Base-by-base conservation (phyloP, 306 rosid genomes). In the Sindora glabra region DNA sequence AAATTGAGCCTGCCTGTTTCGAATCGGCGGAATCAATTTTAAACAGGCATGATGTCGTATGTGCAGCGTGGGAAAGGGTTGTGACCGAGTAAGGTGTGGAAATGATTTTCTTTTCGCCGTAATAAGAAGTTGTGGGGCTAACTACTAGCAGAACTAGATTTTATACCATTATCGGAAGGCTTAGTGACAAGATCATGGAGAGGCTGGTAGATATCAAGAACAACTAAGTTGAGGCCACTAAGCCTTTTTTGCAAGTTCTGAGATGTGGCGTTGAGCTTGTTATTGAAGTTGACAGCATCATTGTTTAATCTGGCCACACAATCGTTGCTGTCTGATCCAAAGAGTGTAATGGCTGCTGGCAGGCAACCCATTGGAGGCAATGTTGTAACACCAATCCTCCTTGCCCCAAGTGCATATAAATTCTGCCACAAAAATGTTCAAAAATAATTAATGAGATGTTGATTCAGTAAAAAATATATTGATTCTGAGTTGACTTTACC, bases 301-400 rank as follows among this genome's bases (percentile, higher is more conserved):
- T 26, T 40, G 73, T 86, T 90, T 27, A 84, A 52, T 45, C 68
- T 78, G 0, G 21, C 70, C 64, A 86, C 83, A 16, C 97, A 86
- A 32, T 23, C 12, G 24, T 82, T 78, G 79, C 81, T 74, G 16
- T 29, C 75, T 12, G 8, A 32, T 7, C 92, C 97, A 64, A 79
- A 89, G 22, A 86, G 55, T 42, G 97, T 86, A 40, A 84, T 83
- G 37, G 77, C 46, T 30, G 76, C 71, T 2, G 96, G 96, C 0
- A 81, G 26, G 67, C 90, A 85, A 13, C 97, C 97, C 11, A 86
- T 53, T 23, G 96, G 90, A 26, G 95, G 82, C 17, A 86, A 56
- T 61, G 83, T 42, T 29, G 86, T 70, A 42, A 89, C 90, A 33
- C 90, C 95, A 22, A 85, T 78, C 57, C 15, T 85, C 79, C 95